Evolutionary conservation across 306 rosid species (phyloP).

Genomic region (Boehmeria nivea): DNA sequence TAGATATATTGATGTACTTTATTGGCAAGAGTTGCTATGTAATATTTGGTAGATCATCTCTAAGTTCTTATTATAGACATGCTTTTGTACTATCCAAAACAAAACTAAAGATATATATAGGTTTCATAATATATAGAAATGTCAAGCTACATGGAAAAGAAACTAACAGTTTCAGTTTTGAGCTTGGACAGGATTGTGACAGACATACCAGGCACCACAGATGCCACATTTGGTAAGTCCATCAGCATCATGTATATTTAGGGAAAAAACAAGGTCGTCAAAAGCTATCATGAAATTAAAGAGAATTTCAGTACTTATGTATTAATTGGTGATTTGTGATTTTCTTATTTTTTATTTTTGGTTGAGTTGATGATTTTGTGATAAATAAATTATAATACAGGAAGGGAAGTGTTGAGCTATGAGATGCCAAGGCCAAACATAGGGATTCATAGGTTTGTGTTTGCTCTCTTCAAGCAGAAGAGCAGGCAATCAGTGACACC

Average conservation of each 20-base stretch:
- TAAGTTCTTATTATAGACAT: too few relatives aligned
- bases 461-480: constrained; percentile 68
- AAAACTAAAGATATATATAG: not conserved
- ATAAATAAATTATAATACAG: constrained; percentile 34
- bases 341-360: not conserved
- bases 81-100: too few relatives aligned
- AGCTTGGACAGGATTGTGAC: constrained; percentile 68
- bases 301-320: not conserved
- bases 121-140: not conserved
- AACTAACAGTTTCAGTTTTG: not conserved
- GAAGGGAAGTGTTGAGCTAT: constrained; percentile 63
- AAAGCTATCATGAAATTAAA: not conserved
- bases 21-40: too few relatives aligned
- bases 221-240: constrained; percentile 75
- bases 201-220: constrained; percentile 96
- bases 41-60: too few relatives aligned
- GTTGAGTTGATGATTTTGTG: not conserved
- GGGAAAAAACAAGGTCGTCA: too few relatives aligned
- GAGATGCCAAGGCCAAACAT: constrained; percentile 77
- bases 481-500: constrained; percentile 42
- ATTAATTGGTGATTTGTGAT: not conserved
- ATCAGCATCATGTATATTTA: too few relatives aligned
- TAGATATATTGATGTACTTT: too few relatives aligned
- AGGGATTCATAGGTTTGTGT: constrained; percentile 92
- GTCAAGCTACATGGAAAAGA: too few relatives aligned